Evolutionary conservation across 78 protist genomes (phyloP).

Genomic region (Dictyostelium capitatum): DNA sequence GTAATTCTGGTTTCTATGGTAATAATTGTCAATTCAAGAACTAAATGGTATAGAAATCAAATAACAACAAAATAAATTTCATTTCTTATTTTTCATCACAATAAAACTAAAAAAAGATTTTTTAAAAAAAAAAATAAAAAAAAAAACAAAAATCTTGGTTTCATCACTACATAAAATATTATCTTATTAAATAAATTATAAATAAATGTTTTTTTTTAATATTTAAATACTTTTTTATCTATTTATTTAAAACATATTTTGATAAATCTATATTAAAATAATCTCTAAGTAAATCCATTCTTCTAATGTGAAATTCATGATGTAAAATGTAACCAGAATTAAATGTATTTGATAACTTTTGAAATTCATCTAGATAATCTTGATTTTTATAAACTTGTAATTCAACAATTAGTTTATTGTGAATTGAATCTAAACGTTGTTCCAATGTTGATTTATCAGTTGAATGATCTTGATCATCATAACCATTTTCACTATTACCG

Average conservation of each 20-base stretch:
- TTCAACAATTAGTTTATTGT: neutral
- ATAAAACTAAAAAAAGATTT: too few species aligned
- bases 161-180: too few species aligned
- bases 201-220: too few species aligned
- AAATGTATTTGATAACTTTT: neutral
- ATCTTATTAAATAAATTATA: too few species aligned
- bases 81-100: too few species aligned
- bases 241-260: neutral
- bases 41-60: too few species aligned
- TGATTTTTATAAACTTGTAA: neutral
- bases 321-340: neutral
- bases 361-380: neutral
- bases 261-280: conserved; percentile 7
- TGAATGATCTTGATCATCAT: neutral
- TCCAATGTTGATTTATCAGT: neutral
- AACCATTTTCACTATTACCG: neutral
- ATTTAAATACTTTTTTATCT: neutral
- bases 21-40: neutral
- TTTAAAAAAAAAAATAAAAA: too few species aligned
- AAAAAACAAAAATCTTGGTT: too few species aligned
- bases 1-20: neutral
- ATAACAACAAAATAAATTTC: too few species aligned
- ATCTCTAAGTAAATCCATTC: conserved; percentile 6
- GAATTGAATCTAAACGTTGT: neutral
- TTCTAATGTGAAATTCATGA: neutral